Conservation (phyloP, 257 asterid species). For the Datura wrightii region DNA sequence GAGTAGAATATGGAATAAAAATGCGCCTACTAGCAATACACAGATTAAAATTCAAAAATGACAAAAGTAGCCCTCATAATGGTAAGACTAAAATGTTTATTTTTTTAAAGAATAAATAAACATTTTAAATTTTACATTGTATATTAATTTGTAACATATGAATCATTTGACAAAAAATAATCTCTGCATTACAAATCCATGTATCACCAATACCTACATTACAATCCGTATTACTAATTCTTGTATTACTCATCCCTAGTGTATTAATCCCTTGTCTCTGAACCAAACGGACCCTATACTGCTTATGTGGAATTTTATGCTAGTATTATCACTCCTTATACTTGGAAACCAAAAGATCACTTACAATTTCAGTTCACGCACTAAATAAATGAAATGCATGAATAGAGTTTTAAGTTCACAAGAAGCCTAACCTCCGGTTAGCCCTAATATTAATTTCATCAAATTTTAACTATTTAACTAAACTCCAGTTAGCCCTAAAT, state of each 20-base stretch:
- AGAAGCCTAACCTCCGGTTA: background rate
- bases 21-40: too few species aligned
- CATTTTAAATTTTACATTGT: background rate
- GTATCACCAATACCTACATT: background rate
- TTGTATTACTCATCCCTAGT: background rate
- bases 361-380: background rate
- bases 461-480: background rate
- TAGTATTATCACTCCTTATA: background rate
- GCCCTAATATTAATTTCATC: background rate
- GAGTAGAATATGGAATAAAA: too few species aligned
- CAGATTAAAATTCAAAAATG: too few species aligned
- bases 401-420: background rate
- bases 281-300: background rate
- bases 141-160: too few species aligned
- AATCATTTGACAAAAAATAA: too few species aligned
- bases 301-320: background rate
- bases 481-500: background rate
- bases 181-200: background rate
- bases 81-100: too few species aligned
- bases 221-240: background rate
- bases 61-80: too few species aligned
- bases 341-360: background rate
- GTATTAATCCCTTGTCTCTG: background rate
- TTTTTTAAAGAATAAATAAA: too few species aligned
- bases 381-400: conserved; percentile 18